Conservation (phyloP, 352 stramenopile species). For the Blastocystis sp. region DNA sequence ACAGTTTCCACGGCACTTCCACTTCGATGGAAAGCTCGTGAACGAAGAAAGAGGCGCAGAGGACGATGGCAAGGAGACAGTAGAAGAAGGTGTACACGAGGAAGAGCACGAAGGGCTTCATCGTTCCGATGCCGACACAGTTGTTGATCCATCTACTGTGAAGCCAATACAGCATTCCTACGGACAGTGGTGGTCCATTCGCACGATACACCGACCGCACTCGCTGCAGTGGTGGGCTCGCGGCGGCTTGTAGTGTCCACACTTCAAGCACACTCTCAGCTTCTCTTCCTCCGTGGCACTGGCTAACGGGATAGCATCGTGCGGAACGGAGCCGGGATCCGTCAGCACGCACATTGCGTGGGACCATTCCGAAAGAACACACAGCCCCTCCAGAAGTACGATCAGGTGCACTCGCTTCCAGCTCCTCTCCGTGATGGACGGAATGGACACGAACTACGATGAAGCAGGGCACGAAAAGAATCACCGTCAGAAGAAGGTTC, state of each 20-base stretch:
- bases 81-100: constrained; percentile 70
- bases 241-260: constrained; percentile 76
- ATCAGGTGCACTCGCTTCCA: neutral
- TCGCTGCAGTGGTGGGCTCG: constrained; percentile 77
- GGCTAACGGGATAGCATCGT: constrained; percentile 7
- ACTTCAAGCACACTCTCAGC: constrained; percentile 46
- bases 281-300: constrained; percentile 47
- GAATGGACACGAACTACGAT: neutral
- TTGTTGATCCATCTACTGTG: constrained; percentile 69
- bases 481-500: constrained; percentile 16
- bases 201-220: constrained; percentile 75
- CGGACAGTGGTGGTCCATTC: constrained; percentile 78
- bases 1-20: neutral
- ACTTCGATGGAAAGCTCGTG: constrained; percentile 10
- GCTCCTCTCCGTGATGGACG: neutral
- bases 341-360: constrained; percentile 13
- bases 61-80: constrained; percentile 20
- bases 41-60: constrained; percentile 42
- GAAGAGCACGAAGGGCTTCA: constrained; percentile 70
- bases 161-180: neutral
- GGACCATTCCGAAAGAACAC: constrained; percentile 42
- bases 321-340: constrained; percentile 42
- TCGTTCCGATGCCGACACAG: constrained; percentile 62
- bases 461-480: neutral
- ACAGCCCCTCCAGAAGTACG: neutral